Conservation (phyloP, 2,329 filamentous ascomycete species). For the Thermomyces lanuginosus region DNA sequence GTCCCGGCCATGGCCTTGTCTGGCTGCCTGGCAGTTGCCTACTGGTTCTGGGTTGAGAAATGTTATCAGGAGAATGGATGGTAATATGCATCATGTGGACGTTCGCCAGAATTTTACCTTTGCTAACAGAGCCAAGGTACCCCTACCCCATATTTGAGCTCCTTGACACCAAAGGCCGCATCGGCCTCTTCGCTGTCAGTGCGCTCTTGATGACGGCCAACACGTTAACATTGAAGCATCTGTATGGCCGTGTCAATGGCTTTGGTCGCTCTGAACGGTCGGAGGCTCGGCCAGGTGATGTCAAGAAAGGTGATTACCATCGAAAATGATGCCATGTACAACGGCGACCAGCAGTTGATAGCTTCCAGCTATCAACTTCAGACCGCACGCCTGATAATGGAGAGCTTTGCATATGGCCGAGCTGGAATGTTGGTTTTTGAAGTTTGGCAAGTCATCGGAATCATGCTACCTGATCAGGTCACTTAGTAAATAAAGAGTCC, state of each 20-base stretch:
- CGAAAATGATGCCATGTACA: too few relatives aligned
- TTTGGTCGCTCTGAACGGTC: constrained; percentile 12
- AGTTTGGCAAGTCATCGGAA: too few relatives aligned
- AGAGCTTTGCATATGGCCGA: too few relatives aligned
- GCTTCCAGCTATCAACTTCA: too few relatives aligned
- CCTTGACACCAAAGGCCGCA: constrained; percentile 48
- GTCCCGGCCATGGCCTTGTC: constrained; percentile 36
- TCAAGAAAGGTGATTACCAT: constrained; percentile 12
- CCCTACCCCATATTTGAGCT: constrained; percentile 72
- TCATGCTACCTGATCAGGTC: too few relatives aligned
- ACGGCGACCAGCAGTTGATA: too few relatives aligned
- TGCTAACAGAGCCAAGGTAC: constrained; percentile 39
- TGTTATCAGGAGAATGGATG: constrained; percentile 45
- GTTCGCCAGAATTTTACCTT: background rate
- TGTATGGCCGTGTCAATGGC: constrained; percentile 42
- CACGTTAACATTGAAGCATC: constrained; percentile 50
- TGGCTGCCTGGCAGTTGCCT: constrained; percentile 37
- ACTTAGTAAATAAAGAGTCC: too few relatives aligned
- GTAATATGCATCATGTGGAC: constrained; percentile 22
- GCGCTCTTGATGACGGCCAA: constrained; percentile 56
- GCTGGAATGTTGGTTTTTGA: too few relatives aligned
- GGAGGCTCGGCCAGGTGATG: constrained; percentile 14
- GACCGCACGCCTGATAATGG: too few relatives aligned
- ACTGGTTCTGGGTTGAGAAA: constrained; percentile 49
- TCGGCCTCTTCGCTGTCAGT: constrained; percentile 51